These are phyloP conservation scores for Nicotiana paniculata DNA, from an alignment of 257 asterid genomes.

Conservation along the genomic window DNA sequence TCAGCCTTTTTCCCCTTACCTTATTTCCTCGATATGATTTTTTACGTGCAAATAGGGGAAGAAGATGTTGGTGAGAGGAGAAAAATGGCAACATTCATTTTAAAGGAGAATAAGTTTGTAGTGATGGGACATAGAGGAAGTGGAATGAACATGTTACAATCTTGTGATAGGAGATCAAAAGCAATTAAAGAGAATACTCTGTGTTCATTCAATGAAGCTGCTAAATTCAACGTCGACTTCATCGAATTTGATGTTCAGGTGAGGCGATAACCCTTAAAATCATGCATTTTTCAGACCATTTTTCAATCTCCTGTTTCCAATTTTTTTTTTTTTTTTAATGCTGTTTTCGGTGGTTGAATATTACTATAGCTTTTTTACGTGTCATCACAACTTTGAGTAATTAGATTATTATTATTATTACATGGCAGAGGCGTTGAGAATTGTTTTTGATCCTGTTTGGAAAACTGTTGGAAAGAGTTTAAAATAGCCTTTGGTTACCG, in stretches of 20 bases:
- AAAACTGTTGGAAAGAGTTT: background rate
- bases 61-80: background rate
- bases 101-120: conserved; percentile 10
- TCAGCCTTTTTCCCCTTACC: too few species aligned
- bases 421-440: too few species aligned
- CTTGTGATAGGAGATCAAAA: conserved; percentile 10
- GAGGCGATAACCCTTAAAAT: background rate
- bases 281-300: background rate
- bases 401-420: too few species aligned
- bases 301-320: background rate
- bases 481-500: background rate
- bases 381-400: too few species aligned
- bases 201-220: conserved; percentile 19
- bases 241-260: conserved; percentile 36
- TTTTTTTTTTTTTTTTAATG: too few species aligned
- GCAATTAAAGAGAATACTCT: conserved; percentile 20
- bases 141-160: conserved; percentile 24
- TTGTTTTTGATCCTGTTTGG: too few species aligned
- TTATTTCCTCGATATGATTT: background rate
- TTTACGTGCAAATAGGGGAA: background rate
- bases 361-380: too few species aligned
- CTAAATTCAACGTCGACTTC: conserved; percentile 5
- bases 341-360: background rate
- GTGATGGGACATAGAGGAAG: conserved; percentile 32
- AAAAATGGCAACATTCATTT: background rate